Evolutionary conservation across 805 yeast species (phyloP).

Genomic region (Wickerhamiella allomyrinae): DNA sequence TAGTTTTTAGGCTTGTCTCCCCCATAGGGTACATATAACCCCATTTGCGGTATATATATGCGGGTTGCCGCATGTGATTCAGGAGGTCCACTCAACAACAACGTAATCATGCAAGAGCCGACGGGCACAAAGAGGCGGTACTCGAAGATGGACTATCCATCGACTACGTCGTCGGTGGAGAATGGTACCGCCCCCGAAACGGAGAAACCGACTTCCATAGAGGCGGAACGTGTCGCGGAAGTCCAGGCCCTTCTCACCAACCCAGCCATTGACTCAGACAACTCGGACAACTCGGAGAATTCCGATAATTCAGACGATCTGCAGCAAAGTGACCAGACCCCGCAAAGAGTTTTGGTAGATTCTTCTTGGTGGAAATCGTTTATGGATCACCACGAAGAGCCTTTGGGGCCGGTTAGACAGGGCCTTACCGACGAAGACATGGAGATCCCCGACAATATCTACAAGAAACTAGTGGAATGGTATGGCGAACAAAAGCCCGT

Average conservation of each 20-base stretch:
- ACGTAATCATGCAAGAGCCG: background rate
- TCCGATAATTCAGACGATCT: too few species aligned
- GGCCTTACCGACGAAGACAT: background rate
- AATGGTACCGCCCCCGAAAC: background rate
- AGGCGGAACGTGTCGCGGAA: background rate
- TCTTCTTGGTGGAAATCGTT: constrained; percentile 3
- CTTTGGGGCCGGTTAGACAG: background rate
- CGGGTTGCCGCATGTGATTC: too few species aligned
- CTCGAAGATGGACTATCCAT: constrained; percentile 1
- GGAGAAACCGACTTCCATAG: background rate
- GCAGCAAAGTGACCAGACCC: background rate
- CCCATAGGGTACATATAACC: too few species aligned
- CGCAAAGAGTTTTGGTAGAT: background rate
- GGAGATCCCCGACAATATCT: constrained; percentile 1
- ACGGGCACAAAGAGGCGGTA: constrained; percentile 2
- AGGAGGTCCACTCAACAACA: too few species aligned
- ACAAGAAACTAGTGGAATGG: constrained; percentile 5
- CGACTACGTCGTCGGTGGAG: background rate
- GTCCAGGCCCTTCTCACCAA: background rate
- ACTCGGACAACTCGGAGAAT: background rate
- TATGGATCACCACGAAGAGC: background rate
- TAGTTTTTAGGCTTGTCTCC: too few species aligned
- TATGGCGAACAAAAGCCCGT: constrained; percentile 6
- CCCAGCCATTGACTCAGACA: background rate
- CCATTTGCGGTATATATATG: too few species aligned